Evolutionary conservation across 345 rosid species (phyloP), one percentile per base, ranked within the genome.

Genomic region (Combretum micranthum): DNA sequence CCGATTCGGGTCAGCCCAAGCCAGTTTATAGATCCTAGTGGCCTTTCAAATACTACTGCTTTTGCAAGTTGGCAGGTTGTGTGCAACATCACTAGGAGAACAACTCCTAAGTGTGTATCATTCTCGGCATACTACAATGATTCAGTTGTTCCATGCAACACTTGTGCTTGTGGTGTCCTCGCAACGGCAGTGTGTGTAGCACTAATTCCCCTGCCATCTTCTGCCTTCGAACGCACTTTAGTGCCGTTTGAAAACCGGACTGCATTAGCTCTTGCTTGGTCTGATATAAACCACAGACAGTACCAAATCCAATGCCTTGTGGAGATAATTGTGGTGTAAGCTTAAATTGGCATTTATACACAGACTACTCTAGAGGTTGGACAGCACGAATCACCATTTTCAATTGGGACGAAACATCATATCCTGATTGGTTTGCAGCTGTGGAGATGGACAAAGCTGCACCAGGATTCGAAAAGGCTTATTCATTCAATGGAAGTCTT

Each of bases 61-160:
- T 72, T 84, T 69, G 91, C 87, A 0, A 92, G 93, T 65, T 92
- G 95, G 98, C 98, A 88, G 76, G 81, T 92, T n/a, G 96, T 86
- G n/a, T 92, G 98, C 73, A 92, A 88, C 64, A 92, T 92, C 65
- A 81, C 85, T 20, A 79, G 69, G 54, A 85, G 87, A 2, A 70
- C 56, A 0, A 68, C 72, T 60, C 97, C 94, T n/a, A 74, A 69
- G 49, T 92, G 95, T 55, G 98, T 88, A 9, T 83, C 98, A 1
- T 92, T 92, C 64, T 92, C 98, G 47, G 78, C 98, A 15, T 92
- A 81, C 83, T 79, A 77, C 75, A 88, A 86, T 48, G 98, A 88
- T 19, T 92, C 98, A 1, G 76, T 87, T 52, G 71, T 92, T 53
- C 98, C 98, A 0, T 92, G 98, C 68, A 64, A 70, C 0, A 88